phyloP scores from a whole-genome alignment of 2,329 filamentous ascomycete species.

The Didymosphaeria variabile region DNA sequence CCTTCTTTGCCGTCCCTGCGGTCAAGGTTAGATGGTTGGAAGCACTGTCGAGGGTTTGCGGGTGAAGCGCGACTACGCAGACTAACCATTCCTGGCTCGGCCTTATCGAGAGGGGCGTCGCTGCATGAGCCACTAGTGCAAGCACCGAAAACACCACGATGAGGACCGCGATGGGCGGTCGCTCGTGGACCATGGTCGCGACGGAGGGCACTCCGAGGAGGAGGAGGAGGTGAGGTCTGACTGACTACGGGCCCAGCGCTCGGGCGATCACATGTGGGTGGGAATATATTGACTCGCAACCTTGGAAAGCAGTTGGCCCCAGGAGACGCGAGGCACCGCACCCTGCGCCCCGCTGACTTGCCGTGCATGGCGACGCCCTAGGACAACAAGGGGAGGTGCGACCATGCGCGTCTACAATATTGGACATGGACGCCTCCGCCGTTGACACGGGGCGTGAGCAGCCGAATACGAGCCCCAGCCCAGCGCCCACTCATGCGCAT shows the following conservation, averaged over 20 bases:
- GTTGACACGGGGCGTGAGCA: neutral
- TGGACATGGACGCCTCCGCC: neutral
- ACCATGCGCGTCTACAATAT: neutral
- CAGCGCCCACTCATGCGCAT: slow-evolving; percentile 22
- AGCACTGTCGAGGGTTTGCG: neutral
- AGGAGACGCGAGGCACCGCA: neutral
- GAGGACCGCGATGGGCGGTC: neutral
- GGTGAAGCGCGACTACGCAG: neutral
- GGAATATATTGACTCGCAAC: neutral
- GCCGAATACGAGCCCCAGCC: slow-evolving; percentile 15
- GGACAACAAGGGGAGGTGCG: neutral
- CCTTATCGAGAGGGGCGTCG: slow-evolving; percentile 6
- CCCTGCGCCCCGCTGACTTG: neutral
- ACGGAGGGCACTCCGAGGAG: neutral
- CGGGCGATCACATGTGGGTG: slow-evolving; percentile 8
- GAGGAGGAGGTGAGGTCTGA: neutral
- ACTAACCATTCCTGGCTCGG: slow-evolving; percentile 14
- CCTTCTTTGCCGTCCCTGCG: slow-evolving; percentile 44
- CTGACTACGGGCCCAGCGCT: neutral
- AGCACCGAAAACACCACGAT: neutral
- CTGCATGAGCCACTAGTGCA: neutral
- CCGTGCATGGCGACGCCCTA: neutral
- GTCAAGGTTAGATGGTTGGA: slow-evolving; percentile 7
- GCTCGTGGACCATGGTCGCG: neutral
- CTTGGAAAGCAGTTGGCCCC: slow-evolving; percentile 1